Conservation (phyloP, 345 rosid species). For the Populus davidiana region DNA sequence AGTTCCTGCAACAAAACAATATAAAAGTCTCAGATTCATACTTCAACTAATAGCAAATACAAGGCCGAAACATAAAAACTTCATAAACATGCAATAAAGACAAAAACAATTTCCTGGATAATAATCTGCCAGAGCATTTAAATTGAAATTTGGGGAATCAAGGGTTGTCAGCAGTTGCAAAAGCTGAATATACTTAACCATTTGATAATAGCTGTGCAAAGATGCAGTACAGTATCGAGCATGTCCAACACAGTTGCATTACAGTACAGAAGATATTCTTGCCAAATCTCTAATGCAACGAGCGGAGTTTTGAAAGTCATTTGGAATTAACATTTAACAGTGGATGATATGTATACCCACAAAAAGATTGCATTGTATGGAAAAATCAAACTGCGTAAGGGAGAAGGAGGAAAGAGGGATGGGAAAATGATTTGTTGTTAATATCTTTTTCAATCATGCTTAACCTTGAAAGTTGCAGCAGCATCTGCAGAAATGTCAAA, state of each 20-base stretch:
- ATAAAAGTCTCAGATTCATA: constrained; percentile 18
- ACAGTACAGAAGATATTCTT: neutral
- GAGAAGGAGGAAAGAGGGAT: neutral
- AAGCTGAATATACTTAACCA: constrained; percentile 1
- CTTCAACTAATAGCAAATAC: neutral
- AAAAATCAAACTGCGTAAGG: neutral
- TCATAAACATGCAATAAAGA: neutral
- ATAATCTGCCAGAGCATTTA: neutral
- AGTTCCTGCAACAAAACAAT: constrained; percentile 61
- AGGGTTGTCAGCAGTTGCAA: neutral
- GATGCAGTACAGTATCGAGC: neutral
- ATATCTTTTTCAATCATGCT: neutral
- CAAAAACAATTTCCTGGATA: neutral
- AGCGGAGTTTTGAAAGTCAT: neutral
- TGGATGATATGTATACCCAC: neutral
- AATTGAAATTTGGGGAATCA: neutral
- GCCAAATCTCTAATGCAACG: neutral
- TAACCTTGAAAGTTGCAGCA: constrained; percentile 97
- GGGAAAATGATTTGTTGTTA: neutral
- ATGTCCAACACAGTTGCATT: neutral
- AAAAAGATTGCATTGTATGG: too few relatives aligned
- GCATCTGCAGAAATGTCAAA: constrained; percentile 99
- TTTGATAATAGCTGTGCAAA: neutral
- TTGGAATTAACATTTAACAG: neutral
- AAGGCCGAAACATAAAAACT: neutral